These are phyloP conservation scores for Trichoderma virens DNA, from an alignment of 495 filamentous ascomycete species.

Conservation along the genomic window DNA sequence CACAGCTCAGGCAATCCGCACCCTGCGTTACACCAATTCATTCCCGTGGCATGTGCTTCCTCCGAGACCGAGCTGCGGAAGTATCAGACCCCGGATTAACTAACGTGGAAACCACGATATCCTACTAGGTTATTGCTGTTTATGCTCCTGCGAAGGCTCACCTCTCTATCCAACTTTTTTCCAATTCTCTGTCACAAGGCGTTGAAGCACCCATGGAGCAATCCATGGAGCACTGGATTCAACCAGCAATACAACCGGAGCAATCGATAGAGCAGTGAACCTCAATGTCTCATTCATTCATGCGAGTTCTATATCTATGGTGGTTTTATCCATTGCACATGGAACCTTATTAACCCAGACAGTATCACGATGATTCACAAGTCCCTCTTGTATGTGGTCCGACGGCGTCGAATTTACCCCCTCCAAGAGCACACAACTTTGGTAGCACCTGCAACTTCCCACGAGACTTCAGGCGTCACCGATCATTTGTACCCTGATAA, in stretches of 20 bases:
- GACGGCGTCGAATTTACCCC: slow-evolving; percentile 1
- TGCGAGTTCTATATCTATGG: neutral
- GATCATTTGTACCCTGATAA: neutral
- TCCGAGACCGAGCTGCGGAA: neutral
- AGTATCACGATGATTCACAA: neutral
- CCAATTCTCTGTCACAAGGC: neutral
- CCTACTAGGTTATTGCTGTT: neutral
- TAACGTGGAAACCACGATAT: neutral
- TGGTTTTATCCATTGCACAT: neutral
- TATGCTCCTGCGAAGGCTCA: neutral
- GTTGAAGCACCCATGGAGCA: neutral
- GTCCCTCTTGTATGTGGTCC: neutral
- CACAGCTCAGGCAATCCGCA: neutral
- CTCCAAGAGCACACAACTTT: neutral
- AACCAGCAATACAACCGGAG: neutral
- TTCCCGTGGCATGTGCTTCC: neutral
- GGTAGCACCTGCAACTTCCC: neutral
- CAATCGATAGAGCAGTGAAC: neutral
- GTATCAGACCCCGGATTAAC: neutral
- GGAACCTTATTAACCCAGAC: neutral
- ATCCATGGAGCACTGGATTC: neutral
- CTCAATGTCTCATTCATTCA: neutral
- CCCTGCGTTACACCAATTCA: neutral
- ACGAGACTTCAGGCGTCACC: neutral
- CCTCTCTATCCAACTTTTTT: neutral